phyloP scores from a whole-genome alignment of 805 yeast species.

The Saccharomycopsis fibuligera region DNA sequence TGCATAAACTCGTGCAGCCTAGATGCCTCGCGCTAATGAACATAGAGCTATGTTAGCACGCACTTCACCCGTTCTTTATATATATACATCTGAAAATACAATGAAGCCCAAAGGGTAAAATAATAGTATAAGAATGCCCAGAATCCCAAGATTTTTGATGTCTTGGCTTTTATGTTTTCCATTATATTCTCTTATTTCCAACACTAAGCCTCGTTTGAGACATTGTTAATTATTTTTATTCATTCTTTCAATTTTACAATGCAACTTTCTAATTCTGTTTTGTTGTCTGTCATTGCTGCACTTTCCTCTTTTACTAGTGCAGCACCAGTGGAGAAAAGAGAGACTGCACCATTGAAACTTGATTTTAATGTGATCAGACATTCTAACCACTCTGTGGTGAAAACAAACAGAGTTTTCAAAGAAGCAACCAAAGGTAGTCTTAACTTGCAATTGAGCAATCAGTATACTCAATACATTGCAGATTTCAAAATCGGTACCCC shows the following conservation, averaged over 20 bases:
- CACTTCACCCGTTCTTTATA: too few relatives aligned
- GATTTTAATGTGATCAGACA: slow-evolving; percentile 18
- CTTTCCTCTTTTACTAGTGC: slow-evolving; percentile 14
- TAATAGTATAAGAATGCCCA: too few relatives aligned
- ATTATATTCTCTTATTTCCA: too few relatives aligned
- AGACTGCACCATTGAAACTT: slow-evolving; percentile 11
- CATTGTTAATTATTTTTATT: not conserved
- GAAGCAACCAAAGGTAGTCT: slow-evolving; percentile 9
- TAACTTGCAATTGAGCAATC: slow-evolving; percentile 11
- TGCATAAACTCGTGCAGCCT: too few relatives aligned
- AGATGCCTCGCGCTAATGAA: too few relatives aligned
- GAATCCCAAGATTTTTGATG: too few relatives aligned
- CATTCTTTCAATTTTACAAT: not conserved
- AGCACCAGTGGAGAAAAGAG: slow-evolving; percentile 13
- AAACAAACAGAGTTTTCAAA: slow-evolving; percentile 2
- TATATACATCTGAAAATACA: too few relatives aligned
- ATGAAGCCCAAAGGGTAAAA: too few relatives aligned
- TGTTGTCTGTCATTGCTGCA: slow-evolving; percentile 11
- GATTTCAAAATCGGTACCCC: slow-evolving; percentile 29
- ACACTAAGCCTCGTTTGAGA: too few relatives aligned
- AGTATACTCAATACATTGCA: slow-evolving; percentile 22
- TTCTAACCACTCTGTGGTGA: not conserved
- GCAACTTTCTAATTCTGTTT: slow-evolving; percentile 6
- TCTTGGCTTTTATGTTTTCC: too few relatives aligned
- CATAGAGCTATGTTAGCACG: too few relatives aligned